phyloP scores from a whole-genome alignment of 2,329 filamentous ascomycete species.

The Fusarium verticillioides region DNA sequence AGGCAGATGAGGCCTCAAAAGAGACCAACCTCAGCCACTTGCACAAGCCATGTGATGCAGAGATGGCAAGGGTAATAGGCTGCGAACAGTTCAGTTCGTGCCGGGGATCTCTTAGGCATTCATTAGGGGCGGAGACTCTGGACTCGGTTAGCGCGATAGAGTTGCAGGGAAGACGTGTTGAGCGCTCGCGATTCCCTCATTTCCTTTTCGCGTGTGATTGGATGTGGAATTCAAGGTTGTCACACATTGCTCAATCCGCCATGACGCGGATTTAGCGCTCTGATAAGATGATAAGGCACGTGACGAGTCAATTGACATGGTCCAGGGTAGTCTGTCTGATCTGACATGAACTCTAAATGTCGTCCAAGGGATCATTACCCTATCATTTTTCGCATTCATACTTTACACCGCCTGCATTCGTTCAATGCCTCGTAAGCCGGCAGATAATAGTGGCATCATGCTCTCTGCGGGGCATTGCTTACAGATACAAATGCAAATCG shows the following conservation, averaged over 20 bases:
- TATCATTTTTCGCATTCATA: background rate
- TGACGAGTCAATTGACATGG: background rate
- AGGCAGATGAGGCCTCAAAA: conserved; percentile 21
- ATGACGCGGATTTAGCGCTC: conserved; percentile 31
- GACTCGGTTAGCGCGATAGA: conserved; percentile 13
- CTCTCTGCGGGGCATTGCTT: conserved; percentile 14
- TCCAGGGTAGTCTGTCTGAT: conserved; percentile 22
- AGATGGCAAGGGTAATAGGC: conserved; percentile 1
- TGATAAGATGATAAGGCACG: background rate
- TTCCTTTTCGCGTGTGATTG: conserved; percentile 31
- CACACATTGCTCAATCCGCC: conserved; percentile 20
- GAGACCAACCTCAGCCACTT: conserved; percentile 20
- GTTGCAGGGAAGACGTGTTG: conserved; percentile 39
- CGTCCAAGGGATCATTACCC: background rate
- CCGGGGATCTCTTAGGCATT: conserved; percentile 24
- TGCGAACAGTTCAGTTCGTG: conserved; percentile 5
- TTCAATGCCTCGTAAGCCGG: conserved; percentile 9
- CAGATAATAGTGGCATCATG: conserved; percentile 15
- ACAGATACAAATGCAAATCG: background rate
- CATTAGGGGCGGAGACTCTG: conserved; percentile 7
- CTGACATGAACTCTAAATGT: background rate
- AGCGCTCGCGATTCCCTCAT: conserved; percentile 19
- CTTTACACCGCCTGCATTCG: conserved; percentile 9
- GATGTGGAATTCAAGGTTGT: conserved; percentile 14
- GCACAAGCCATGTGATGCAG: conserved; percentile 31